Base-by-base conservation (phyloP, 352 stramenopile genomes). In the Phytophthora megakarya region DNA sequence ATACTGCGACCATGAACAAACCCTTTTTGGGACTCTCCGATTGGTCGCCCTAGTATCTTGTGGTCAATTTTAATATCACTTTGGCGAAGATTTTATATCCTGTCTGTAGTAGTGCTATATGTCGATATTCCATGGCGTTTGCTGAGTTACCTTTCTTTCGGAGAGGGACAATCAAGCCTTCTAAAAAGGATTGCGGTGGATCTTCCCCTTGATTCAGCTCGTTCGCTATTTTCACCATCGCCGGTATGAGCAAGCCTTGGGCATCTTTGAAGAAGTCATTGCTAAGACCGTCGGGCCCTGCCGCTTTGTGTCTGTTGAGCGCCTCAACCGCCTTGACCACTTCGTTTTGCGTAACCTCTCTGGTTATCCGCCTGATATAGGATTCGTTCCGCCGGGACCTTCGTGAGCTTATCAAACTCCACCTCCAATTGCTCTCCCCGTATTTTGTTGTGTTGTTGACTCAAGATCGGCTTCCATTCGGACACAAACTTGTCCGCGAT, bases 21-120 rank as follows among this genome's bases (percentile, higher is more conserved):
- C 3, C 53, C 53, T 19, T 54, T 42, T 12, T 62, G 53, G 11
- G 43, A 51, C 9, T 39, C 5, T 3, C 50, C 39, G 12, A 59
- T 59, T 15, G n/a, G 13, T 22, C 13, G n/a, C 16, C 52, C 40
- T 2, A 61, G 18, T 7, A 51, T 37, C 47, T 23, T 5, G 52
- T 50, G 37, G 40, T n/a, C n/a, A n/a, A n/a, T n/a, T n/a, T n/a
- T n/a, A n/a, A n/a, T n/a, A 32, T 32, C 26, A 32, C 26, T 32
- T 9, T 32, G 5, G 42, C 13, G 16, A 47, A 61, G 16, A 52
- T 6, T n/a, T 56, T 56, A 25, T 56, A 64, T 2, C 55, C 19
- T 5, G 55, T 55, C 26, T 64, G 55, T 28, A 64, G n/a, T 11
- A 64, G 18, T 1, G 54, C 18, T 18, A 63, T 63, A 1, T 43